Evolutionary conservation across 768 basidiomycete genomes (phyloP).

Genomic region (Phallus indusiatus): DNA sequence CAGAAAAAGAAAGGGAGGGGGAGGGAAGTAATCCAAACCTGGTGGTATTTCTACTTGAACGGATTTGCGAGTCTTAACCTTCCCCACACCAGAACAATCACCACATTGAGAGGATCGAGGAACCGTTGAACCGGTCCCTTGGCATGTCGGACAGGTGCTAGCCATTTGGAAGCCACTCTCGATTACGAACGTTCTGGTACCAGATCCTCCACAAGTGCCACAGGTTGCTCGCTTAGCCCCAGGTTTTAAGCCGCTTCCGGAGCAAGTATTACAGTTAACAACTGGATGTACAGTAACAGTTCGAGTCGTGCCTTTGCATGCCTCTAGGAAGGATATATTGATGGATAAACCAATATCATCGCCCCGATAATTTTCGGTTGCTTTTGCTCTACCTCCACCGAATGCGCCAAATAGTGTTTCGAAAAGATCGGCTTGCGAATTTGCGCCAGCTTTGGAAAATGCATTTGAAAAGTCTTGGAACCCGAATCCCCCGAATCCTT

Average conservation of each 20-base stretch:
- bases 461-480: conserved; percentile 62
- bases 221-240: conserved; percentile 81
- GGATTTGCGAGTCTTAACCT: conserved; percentile 69
- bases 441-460: conserved; percentile 38
- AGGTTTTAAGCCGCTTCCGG: conserved; percentile 76
- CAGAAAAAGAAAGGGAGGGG: not conserved
- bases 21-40: conserved; percentile 40
- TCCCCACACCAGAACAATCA: conserved; percentile 78
- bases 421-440: conserved; percentile 59
- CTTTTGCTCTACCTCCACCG: conserved; percentile 37
- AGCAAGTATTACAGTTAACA: conserved; percentile 74
- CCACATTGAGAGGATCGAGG: conserved; percentile 73
- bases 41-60: conserved; percentile 79
- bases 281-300: conserved; percentile 73
- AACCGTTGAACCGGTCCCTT: conserved; percentile 70
- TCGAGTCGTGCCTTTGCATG: conserved; percentile 81
- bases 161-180: conserved; percentile 96
- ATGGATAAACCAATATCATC: conserved; percentile 75
- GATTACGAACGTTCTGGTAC: conserved; percentile 81
- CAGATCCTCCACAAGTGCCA: conserved; percentile 73
- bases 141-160: conserved; percentile 76
- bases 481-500: conserved; percentile 51
- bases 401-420: conserved; percentile 76
- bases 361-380: conserved; percentile 44
- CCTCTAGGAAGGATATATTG: conserved; percentile 80